These are phyloP conservation scores for Colletotrichum agaves DNA, from an alignment of 2,329 filamentous ascomycete species.

Conservation along the genomic window DNA sequence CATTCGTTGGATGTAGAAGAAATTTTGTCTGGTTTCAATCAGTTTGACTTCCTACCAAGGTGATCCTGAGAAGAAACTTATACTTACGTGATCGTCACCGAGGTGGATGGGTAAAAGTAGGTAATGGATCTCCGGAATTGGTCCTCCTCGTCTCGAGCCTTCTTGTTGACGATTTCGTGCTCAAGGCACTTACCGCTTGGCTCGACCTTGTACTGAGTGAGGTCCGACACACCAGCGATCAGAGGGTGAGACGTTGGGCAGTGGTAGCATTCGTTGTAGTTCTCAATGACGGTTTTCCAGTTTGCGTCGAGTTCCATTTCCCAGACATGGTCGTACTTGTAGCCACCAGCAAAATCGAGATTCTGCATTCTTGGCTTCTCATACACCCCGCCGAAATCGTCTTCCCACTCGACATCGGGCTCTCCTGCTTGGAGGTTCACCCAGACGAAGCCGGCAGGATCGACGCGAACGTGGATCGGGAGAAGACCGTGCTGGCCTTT, in stretches of 20 bases:
- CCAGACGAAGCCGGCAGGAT: conserved; percentile 59
- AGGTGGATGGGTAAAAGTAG: conserved; percentile 27
- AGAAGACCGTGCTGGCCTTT: conserved; percentile 47
- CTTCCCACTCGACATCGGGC: conserved; percentile 55
- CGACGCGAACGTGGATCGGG: conserved; percentile 56
- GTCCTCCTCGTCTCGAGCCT: conserved; percentile 47
- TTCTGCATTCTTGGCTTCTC: conserved; percentile 40
- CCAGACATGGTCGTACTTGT: conserved; percentile 46
- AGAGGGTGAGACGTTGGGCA: conserved; percentile 60
- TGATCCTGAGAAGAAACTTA: conserved; percentile 34
- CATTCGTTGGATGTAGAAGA: conserved; percentile 64
- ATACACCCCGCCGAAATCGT: conserved; percentile 49
- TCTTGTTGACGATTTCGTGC: conserved; percentile 51
- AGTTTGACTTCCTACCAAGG: neutral
- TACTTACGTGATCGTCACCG: conserved; percentile 46
- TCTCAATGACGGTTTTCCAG: conserved; percentile 56
- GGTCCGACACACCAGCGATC: conserved; percentile 54
- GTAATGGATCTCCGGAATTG: conserved; percentile 31
- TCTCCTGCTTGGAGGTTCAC: conserved; percentile 57
- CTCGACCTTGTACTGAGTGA: conserved; percentile 55
- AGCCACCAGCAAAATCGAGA: conserved; percentile 42
- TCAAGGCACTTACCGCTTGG: conserved; percentile 48
- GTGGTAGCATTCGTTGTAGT: conserved; percentile 62
- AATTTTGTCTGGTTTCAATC: conserved; percentile 48
- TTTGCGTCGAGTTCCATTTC: conserved; percentile 50